Base-by-base conservation (phyloP, 495 filamentous ascomycete species). In the Podospora conica region DNA sequence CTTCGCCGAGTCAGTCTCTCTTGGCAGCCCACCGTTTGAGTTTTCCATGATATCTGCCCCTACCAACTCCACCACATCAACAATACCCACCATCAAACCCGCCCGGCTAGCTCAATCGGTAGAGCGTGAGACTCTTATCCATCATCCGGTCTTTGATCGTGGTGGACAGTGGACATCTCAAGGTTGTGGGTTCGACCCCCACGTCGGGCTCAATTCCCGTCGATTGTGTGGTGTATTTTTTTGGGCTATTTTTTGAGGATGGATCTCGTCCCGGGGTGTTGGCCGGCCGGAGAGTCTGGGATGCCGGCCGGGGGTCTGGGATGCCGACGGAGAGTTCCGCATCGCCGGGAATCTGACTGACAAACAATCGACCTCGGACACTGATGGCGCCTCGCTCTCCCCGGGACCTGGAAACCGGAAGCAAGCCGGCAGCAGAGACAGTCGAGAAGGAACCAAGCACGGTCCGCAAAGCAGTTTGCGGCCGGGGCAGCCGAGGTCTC, bases 61-160 rank as follows among this genome's bases (percentile, higher is more conserved):
- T 48, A 5, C 40, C 40, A 15, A n/a, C 40, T 0, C 2, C 1
- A n/a, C 18, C 3, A n/a, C 40, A 48, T 8, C 18, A n/a, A 48
- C n/a, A n/a, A 48, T 11, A 48, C 40, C 29, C 40, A 48, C 15
- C 40, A 48, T 18, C 40, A 48, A 48, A 48, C 40, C 18, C 15
- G 74, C 74, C 74, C 71, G 76, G 86, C 85, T 90, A 89, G 87
- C 87, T 90, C 87, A 89, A 89, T 90, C 87, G 87, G 87, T 88
- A 89, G 87, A 89, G 87, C 87, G 87, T 89, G 84, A 88, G 87
- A 89, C 87, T 90, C 87, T 90, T 90, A 89, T 86, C n/a, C 15
- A 18, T 48, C 40, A 1, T 48, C 40, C 18, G 40, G 40, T 48
- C 40, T 48, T 2, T 8, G 40, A 48, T n/a, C 40, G 9, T 48